Percentiles rank a stretch among this genome's conserved stretches.
Conservation (phyloP, 2,329 filamentous ascomycete genomes). For the Sordariomycetes sp. region DNA sequence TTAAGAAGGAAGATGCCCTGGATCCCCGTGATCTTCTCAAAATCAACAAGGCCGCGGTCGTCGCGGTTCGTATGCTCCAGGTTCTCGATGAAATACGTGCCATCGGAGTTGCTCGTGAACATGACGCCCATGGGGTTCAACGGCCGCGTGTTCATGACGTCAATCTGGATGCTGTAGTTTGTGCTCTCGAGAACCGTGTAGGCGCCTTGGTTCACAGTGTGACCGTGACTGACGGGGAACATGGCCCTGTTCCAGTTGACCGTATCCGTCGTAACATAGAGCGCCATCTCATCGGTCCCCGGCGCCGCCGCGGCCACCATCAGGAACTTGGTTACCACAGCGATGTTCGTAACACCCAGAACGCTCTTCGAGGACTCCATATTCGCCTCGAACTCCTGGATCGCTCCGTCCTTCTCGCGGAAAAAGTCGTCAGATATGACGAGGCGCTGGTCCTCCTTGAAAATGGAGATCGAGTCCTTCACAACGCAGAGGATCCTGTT, state of each 20-base stretch:
- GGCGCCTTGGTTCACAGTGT: slow-evolving; percentile 61
- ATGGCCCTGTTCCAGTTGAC: slow-evolving; percentile 83
- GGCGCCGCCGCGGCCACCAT: slow-evolving; percentile 72
- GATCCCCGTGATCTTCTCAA: slow-evolving; percentile 85
- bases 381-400: slow-evolving; percentile 62
- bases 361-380: slow-evolving; percentile 66
- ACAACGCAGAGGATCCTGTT: slow-evolving; percentile 74
- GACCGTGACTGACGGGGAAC: slow-evolving; percentile 70
- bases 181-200: slow-evolving; percentile 95
- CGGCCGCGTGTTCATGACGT: slow-evolving; percentile 65
- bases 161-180: slow-evolving; percentile 94
- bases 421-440: slow-evolving; percentile 81
- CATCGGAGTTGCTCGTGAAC: slow-evolving; percentile 95
- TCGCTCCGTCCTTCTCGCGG: slow-evolving; percentile 28
- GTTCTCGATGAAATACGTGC: slow-evolving; percentile 89
- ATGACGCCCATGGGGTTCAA: slow-evolving; percentile 71
- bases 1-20: slow-evolving; percentile 92
- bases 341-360: slow-evolving; percentile 70
- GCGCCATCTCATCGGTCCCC: slow-evolving; percentile 78
- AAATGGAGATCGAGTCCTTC: slow-evolving; percentile 58
- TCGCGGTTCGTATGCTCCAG: slow-evolving; percentile 88
- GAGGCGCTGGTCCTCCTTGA: slow-evolving; percentile 65
- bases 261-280: slow-evolving; percentile 81
- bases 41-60: slow-evolving; percentile 67
- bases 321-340: slow-evolving; percentile 75